Base-by-base conservation (phyloP, 1,284 basidiomycete genomes). In the Athelia psychrophila region DNA sequence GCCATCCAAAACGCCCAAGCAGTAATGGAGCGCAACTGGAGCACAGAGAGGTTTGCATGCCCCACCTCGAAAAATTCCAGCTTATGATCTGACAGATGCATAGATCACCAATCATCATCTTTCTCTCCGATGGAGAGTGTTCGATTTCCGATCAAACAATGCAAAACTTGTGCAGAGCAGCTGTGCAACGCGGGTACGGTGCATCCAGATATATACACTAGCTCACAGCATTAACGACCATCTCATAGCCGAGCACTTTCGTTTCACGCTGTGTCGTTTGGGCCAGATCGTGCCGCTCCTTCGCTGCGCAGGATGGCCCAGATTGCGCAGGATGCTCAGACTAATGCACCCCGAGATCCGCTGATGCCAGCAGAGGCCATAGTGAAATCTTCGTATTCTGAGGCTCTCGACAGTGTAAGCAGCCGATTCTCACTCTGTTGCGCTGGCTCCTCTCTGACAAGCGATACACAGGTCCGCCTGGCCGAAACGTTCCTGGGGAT, bases 401-500 rank as follows among this genome's bases (percentile, higher is more conserved):
- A 74, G 51, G 83, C 80, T 1, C 68, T 83, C 2, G 79, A 84
- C 58, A 77, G 78, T 44, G 82, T 83, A 52, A 51, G 75, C 64
- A 18, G n/a, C 38, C 9, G 13, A 38, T 27, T 27, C 9, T 8
- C 52, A n/a, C 9, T 19, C 30, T 20, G 23, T 3, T 3, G 2
- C 22, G 23, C 13, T 23, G 33, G 20, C 23, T 3, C 23, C 33
- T 13, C 13, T 20, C 45, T 15, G 56, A 49, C 19, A 19, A 22
- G 51, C 33, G 10, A 6, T 44, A n/a, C 9, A 33, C 54, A 84
- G 81, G 70, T 83, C 20, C 73, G 75, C 56, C 74, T 85, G 0
- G 75, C 82, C 0, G 70, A 81, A 52, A 81, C 84, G 0, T 86
- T 86, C 74, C 63, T 84, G n/a, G 78, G 77, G 8, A 75, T 85